phyloP scores from a whole-genome alignment of 1,139 yeast genomes.

The Kodamaea sp. region DNA sequence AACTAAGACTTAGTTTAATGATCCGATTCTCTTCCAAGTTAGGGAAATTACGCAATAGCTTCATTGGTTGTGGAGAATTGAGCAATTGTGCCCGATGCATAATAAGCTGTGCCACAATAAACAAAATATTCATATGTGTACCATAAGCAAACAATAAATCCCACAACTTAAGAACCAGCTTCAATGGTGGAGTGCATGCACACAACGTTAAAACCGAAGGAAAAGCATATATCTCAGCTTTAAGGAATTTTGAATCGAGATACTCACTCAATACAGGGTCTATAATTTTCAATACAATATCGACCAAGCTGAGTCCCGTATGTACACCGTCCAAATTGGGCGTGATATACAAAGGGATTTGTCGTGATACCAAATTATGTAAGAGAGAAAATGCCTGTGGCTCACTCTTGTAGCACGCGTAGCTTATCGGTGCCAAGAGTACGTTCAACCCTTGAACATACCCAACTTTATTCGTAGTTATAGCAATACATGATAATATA shows the following conservation, averaged over 20 bases:
- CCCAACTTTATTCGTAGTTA: conserved; percentile 39
- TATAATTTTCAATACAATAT: conserved; percentile 62
- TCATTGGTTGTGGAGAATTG: conserved; percentile 65
- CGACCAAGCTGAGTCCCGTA: conserved; percentile 68
- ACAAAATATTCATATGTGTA: conserved; percentile 78
- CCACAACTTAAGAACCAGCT: conserved; percentile 77
- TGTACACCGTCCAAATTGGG: conserved; percentile 83
- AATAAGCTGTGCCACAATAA: conserved; percentile 80
- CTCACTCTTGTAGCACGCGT: conserved; percentile 67
- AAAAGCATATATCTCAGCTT: conserved; percentile 85
- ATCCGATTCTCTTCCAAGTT: conserved; percentile 68
- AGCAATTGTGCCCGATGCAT: conserved; percentile 62
- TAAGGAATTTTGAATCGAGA: conserved; percentile 59
- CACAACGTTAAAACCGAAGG: conserved; percentile 84
- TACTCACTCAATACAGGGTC: conserved; percentile 68
- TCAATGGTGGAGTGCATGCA: conserved; percentile 86
- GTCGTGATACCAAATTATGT: conserved; percentile 51
- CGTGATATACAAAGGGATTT: conserved; percentile 75
- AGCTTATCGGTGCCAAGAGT: conserved; percentile 78
- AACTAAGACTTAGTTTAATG: conserved; percentile 75
- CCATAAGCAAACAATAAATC: conserved; percentile 91
- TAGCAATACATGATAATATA: conserved; percentile 70
- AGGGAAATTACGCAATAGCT: conserved; percentile 70
- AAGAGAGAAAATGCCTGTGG: conserved; percentile 81
- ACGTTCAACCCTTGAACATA: conserved; percentile 95